These are phyloP conservation scores for Candida mesenterica DNA, from an alignment of 1,139 yeast genomes.

Conservation along the genomic window DNA sequence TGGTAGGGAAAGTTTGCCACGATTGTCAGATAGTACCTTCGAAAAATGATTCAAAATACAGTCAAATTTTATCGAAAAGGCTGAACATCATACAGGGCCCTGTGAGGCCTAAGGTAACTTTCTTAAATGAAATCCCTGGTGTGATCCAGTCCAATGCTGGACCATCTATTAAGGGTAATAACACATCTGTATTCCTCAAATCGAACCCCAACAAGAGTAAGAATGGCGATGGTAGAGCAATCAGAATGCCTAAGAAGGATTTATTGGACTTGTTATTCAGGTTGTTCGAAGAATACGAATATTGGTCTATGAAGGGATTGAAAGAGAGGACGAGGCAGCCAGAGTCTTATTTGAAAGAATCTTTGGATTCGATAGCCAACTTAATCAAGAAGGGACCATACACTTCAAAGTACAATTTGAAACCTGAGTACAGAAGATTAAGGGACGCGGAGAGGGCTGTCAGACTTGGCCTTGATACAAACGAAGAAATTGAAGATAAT, in stretches of 20 bases:
- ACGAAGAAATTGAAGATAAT: conserved; percentile 44
- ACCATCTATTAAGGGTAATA: conserved; percentile 70
- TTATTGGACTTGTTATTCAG: conserved; percentile 84
- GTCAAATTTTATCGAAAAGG: conserved; percentile 46
- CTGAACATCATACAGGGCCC: conserved; percentile 45
- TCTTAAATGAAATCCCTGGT: conserved; percentile 82
- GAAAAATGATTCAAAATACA: conserved; percentile 66
- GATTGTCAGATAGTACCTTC: conserved; percentile 90
- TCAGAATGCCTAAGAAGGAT: conserved; percentile 91
- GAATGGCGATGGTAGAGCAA: conserved; percentile 79
- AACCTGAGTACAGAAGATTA: conserved; percentile 83
- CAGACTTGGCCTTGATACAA: conserved; percentile 45
- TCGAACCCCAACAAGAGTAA: conserved; percentile 32
- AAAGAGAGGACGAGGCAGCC: conserved; percentile 96
- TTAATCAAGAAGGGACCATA: conserved; percentile 94
- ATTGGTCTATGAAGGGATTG: conserved; percentile 93
- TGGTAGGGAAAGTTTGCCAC: conserved; percentile 86
- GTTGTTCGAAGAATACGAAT: conserved; percentile 90
- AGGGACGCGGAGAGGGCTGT: conserved; percentile 77
- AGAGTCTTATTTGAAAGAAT: conserved; percentile 87
- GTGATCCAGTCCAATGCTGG: conserved; percentile 84
- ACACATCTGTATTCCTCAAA: conserved; percentile 60
- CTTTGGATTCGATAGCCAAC: conserved; percentile 84
- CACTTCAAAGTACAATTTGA: conserved; percentile 84
- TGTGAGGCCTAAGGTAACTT: conserved; percentile 69